A percentile compares a stretch with the other conserved stretches of the same genome.
Conservation (phyloP, 2,329 filamentous ascomycete species). For the Teratosphaeria pseudoeucalypti region DNA sequence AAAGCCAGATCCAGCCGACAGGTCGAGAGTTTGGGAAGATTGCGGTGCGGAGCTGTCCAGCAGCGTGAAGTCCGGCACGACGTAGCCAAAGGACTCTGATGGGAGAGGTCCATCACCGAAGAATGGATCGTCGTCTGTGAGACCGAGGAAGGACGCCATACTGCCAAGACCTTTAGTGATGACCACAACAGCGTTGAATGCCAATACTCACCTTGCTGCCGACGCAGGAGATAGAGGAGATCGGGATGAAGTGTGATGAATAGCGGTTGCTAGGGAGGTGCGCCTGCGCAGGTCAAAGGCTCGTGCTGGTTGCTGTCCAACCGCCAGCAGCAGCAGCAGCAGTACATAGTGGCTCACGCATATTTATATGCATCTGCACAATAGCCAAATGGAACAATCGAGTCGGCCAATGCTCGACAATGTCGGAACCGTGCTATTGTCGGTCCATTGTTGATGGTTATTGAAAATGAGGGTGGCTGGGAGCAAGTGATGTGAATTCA, state of each 20-base stretch:
- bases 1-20: not conserved
- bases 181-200: not conserved
- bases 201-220: not conserved
- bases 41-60: not conserved
- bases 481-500: not conserved
- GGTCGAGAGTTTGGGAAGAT: not conserved
- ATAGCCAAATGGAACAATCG: not conserved
- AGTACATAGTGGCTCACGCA: not conserved
- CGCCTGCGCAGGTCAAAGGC: not conserved
- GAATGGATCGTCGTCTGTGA: not conserved
- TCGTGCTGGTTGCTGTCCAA: not conserved
- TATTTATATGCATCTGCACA: not conserved
- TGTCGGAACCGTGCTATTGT: not conserved
- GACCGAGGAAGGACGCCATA: not conserved
- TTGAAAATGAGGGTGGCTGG: not conserved
- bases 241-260: not conserved
- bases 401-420: not conserved
- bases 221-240: not conserved
- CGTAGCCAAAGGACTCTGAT: not conserved
- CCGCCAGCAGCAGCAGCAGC: not conserved
- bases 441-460: not conserved
- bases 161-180: not conserved
- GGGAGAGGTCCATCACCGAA: not conserved
- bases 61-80: not conserved
- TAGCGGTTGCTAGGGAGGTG: not conserved